Conservation (phyloP, 1,139 yeast genomes). For the Yamadazyma aaseri region DNA sequence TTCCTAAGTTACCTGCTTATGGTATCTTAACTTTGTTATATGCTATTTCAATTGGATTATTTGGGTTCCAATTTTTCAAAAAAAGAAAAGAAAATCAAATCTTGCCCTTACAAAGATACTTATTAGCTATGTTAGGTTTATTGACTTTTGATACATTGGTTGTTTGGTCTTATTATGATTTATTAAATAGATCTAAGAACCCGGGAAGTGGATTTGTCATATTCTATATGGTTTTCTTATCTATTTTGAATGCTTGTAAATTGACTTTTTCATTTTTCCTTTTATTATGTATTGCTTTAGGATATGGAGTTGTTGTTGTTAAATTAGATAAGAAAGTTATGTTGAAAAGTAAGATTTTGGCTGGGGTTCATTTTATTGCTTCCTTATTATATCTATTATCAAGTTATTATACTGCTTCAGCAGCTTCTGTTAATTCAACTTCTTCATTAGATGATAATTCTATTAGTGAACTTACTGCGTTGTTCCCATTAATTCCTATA, state of each 20-base stretch:
- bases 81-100: slow-evolving; percentile 77
- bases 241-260: slow-evolving; percentile 77
- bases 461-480: slow-evolving; percentile 26
- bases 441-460: slow-evolving; percentile 20
- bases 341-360: slow-evolving; percentile 78
- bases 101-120: slow-evolving; percentile 85
- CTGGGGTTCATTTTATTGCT: slow-evolving; percentile 68
- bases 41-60: slow-evolving; percentile 74
- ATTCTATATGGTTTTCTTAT: slow-evolving; percentile 73
- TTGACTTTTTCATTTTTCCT: slow-evolving; percentile 87
- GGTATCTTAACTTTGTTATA: slow-evolving; percentile 85
- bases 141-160: slow-evolving; percentile 82
- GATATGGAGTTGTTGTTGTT: slow-evolving; percentile 91
- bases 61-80: slow-evolving; percentile 82
- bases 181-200: slow-evolving; percentile 60
- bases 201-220: slow-evolving; percentile 61
- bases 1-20: slow-evolving; percentile 86
- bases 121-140: slow-evolving; percentile 81
- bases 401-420: slow-evolving; percentile 48
- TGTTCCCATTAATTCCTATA: slow-evolving; percentile 62
- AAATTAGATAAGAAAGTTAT: slow-evolving; percentile 73
- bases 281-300: slow-evolving; percentile 79
- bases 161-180: slow-evolving; percentile 90
- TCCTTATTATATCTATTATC: slow-evolving; percentile 68
- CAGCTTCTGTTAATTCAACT: slow-evolving; percentile 19